phyloP scores from a whole-genome alignment of 2,329 filamentous ascomycete genomes.

The Aspergillus tubingensis region DNA sequence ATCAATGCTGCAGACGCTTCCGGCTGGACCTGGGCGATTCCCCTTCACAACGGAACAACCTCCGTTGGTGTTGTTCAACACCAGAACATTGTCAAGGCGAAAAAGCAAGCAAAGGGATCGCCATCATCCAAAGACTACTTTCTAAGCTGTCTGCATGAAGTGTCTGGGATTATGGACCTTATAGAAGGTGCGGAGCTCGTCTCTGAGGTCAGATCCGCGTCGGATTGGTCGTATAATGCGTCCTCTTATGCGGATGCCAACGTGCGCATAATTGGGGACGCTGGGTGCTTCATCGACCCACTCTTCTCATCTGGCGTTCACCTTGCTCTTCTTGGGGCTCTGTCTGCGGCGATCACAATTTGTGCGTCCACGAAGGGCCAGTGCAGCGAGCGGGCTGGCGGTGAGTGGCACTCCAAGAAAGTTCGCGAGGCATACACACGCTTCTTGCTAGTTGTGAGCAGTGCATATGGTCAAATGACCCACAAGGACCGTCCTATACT shows the following conservation, averaged over 20 bases:
- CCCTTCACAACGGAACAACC: neutral
- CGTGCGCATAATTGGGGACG: conserved; percentile 49
- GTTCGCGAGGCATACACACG: conserved; percentile 50
- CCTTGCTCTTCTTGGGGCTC: conserved; percentile 45
- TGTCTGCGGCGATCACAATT: conserved; percentile 52
- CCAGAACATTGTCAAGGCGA: conserved; percentile 9
- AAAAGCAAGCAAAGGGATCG: conserved; percentile 8
- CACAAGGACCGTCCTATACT: conserved; percentile 44
- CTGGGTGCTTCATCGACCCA: conserved; percentile 54
- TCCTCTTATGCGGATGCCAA: conserved; percentile 45
- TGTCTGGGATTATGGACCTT: conserved; percentile 33
- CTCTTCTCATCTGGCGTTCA: conserved; percentile 54
- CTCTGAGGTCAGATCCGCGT: conserved; percentile 44
- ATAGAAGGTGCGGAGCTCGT: conserved; percentile 38
- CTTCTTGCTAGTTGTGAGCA: conserved; percentile 49
- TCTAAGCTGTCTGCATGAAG: neutral
- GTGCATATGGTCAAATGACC: conserved; percentile 45
- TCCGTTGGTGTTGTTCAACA: conserved; percentile 6
- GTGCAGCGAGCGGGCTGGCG: conserved; percentile 39
- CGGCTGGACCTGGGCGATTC: neutral
- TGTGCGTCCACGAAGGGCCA: conserved; percentile 43
- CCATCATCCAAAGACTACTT: neutral
- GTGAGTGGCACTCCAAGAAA: conserved; percentile 49
- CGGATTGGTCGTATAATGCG: conserved; percentile 53
- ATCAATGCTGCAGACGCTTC: neutral